These are phyloP conservation scores for Penicillium sumatraense DNA, from an alignment of 2,329 filamentous ascomycete genomes.

Conservation along the genomic window DNA sequence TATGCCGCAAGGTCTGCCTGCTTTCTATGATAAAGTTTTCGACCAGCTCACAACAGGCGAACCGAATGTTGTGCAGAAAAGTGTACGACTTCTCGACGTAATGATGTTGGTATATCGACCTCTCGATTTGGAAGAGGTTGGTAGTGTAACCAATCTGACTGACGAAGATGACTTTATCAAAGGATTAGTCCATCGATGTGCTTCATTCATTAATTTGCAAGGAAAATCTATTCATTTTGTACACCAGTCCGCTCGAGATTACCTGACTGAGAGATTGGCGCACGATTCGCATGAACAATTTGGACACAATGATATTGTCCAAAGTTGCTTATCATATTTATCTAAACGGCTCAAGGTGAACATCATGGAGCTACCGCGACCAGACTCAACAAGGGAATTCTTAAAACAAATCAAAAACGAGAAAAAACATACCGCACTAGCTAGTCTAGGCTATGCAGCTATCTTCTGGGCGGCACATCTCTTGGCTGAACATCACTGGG, in stretches of 20 bases:
- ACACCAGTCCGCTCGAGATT: slow-evolving; percentile 36
- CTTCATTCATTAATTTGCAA: slow-evolving; percentile 30
- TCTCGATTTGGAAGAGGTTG: slow-evolving; percentile 26
- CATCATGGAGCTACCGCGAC: slow-evolving; percentile 23
- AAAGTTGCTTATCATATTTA: slow-evolving; percentile 26
- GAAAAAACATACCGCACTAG: neutral
- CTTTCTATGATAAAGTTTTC: slow-evolving; percentile 28
- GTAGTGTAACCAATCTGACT: slow-evolving; percentile 23
- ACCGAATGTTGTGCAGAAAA: slow-evolving; percentile 20
- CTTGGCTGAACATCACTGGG: slow-evolving; percentile 22
- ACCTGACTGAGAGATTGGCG: slow-evolving; percentile 18
- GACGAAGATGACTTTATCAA: slow-evolving; percentile 13
- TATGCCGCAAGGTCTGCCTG: slow-evolving; percentile 25
- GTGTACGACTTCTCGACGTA: slow-evolving; percentile 26
- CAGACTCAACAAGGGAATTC: slow-evolving; percentile 22
- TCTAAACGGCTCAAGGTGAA: slow-evolving; percentile 31
- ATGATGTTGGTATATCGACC: slow-evolving; percentile 31
- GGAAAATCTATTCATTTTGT: slow-evolving; percentile 29
- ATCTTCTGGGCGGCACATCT: too few relatives aligned
- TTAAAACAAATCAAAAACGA: slow-evolving; percentile 3
- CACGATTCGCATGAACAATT: slow-evolving; percentile 14
- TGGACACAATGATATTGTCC: slow-evolving; percentile 16
- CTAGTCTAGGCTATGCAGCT: slow-evolving; percentile 26
- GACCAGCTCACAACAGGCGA: slow-evolving; percentile 16
- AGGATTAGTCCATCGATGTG: slow-evolving; percentile 21